Evolutionary conservation across 129 eudicot species (phyloP), one percentile per base, ranked within the genome.

Genomic region (Tagetes erecta): DNA sequence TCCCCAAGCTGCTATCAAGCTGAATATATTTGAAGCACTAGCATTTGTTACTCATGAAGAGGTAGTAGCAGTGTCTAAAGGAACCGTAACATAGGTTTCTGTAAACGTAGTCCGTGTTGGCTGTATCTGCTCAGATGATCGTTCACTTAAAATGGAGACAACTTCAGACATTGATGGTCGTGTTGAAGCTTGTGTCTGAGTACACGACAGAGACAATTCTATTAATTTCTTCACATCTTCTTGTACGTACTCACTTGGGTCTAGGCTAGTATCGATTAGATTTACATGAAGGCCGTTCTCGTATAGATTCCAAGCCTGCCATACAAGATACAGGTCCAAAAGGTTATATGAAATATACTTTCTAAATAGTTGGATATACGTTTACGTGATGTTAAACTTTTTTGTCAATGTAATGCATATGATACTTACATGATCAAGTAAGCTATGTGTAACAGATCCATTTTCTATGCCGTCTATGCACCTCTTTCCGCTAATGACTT

Each of bases 111-210:
- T 31, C 47, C 58, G 44, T 31, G 38, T 14, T 33, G 65, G 37
- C 0, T 49, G 53, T 31, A 47, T 63, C 0, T 55, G 76, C 6
- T 76, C 84, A 2, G 63, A 36, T 27, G 87, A 40, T 39, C 75
- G 67, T 30, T 83, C 86, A 59, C 85, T 85, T 68, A 90, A 84
- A 81, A 83, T 64, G 0, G 83, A 76, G 20, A 90, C 80, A 13
- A 90, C 82, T 74, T 90, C 88, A 7, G 92, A 83, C 96, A 87
- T 90, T 38, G 87, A 79, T 42, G 96, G 96, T 42, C 96, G 85
- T 34, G 71, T 45, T 49, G 92, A 74, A 6, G 80, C 81, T 2
- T 81, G 89, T 57, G 92, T 77, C 62, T 90, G 89, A 36, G 87
- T 90, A 80, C 96, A 90, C 30, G 52, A 40, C 74, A 90, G 34